These are phyloP conservation scores for Mycena epipterygia DNA, from an alignment of 768 basidiomycete species.

Conservation along the genomic window DNA sequence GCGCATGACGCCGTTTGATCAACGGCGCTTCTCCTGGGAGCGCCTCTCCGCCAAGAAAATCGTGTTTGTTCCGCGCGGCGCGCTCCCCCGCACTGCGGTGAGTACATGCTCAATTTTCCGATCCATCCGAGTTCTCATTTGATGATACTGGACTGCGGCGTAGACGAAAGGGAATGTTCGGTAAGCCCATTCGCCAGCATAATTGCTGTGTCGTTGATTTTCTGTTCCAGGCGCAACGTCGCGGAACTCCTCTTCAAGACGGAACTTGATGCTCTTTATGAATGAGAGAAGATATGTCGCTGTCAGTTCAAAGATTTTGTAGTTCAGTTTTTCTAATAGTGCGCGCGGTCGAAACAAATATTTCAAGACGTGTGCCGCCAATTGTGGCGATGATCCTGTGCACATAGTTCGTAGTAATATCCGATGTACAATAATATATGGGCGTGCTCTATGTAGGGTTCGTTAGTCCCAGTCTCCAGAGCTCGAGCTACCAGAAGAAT, in stretches of 20 bases:
- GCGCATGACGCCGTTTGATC: not conserved
- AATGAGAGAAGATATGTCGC: too few relatives aligned
- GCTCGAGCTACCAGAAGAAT: too few relatives aligned
- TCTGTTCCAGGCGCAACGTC: not conserved
- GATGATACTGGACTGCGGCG: too few relatives aligned
- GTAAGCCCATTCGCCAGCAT: not conserved
- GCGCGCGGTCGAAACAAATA: too few relatives aligned
- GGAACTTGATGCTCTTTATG: not conserved
- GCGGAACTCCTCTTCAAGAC: not conserved
- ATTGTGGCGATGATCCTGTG: too few relatives aligned
- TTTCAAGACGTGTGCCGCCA: too few relatives aligned
- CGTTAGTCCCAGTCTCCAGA: too few relatives aligned
- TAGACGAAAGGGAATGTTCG: slow-evolving; percentile 2
- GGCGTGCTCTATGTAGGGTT: too few relatives aligned
- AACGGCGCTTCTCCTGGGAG: not conserved
- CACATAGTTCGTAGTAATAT: too few relatives aligned
- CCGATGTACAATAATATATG: too few relatives aligned
- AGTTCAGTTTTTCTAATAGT: too few relatives aligned
- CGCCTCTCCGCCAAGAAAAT: not conserved
- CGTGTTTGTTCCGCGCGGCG: not conserved
- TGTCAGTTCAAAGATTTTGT: too few relatives aligned
- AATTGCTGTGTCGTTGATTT: not conserved
- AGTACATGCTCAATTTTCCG: not conserved
- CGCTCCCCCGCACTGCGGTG: not conserved
- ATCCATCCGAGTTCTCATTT: not conserved